These are phyloP conservation scores for Hyphopichia fennica DNA, from an alignment of 1,139 yeast species.

Conservation along the genomic window DNA sequence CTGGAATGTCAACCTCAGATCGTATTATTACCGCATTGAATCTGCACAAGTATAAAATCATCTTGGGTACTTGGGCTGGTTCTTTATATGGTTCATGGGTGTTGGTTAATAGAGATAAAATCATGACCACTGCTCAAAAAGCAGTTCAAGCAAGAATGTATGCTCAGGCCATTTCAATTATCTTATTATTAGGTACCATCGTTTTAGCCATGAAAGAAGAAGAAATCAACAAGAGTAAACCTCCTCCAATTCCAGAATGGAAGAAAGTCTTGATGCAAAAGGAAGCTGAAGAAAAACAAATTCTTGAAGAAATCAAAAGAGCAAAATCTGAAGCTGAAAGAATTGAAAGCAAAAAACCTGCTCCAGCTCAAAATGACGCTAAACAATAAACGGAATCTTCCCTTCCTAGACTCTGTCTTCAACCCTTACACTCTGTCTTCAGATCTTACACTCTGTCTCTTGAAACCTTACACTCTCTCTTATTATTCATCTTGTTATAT, in stretches of 20 bases:
- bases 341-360: background rate
- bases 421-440: too few relatives aligned
- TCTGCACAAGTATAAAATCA: conserved; percentile 71
- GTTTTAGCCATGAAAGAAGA: conserved; percentile 65
- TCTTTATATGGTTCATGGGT: conserved; percentile 85
- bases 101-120: conserved; percentile 70
- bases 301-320: conserved; percentile 2
- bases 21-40: conserved; percentile 47
- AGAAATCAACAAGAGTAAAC: conserved; percentile 38
- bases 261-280: conserved; percentile 26
- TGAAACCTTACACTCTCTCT: too few relatives aligned
- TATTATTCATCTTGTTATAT: background rate
- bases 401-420: too few relatives aligned
- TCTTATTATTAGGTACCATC: conserved; percentile 62
- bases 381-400: too few relatives aligned
- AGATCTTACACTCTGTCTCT: too few relatives aligned
- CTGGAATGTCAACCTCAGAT: conserved; percentile 41
- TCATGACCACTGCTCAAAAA: conserved; percentile 79
- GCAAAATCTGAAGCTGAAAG: background rate
- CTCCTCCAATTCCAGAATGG: conserved; percentile 44
- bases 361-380: background rate
- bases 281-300: conserved; percentile 22
- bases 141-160: conserved; percentile 93
- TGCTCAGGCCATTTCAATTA: conserved; percentile 80
- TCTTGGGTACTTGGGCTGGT: conserved; percentile 83